Evolutionary conservation across 805 yeast genomes (phyloP), one percentile per base, ranked within the genome.

Genomic region (Myxozyma neotropica): DNA sequence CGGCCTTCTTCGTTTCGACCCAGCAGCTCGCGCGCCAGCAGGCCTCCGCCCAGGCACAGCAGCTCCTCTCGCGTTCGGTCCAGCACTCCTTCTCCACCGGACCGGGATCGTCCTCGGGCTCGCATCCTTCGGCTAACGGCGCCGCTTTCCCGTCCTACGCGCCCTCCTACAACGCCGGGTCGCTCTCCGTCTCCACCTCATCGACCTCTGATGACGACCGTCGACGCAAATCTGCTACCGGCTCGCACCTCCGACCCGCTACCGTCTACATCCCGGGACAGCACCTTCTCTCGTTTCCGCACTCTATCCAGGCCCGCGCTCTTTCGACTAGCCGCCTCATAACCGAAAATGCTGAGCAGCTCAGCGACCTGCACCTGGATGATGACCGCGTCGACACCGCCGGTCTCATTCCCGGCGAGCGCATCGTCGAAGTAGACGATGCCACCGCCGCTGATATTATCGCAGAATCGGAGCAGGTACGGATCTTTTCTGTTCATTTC

Each of bases 1-100:
- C 78, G 55, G 67, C 74, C 29, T 76, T 76, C 64, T 76, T 77
- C 57, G 72, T 72, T 36, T 70, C 79, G 21, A 75, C 78, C 6
- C 74, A 71, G 29, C 77, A 75, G 56, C 71, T 74, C 48, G 68
- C 77, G 29, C 77, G 75, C 59, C 76, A 76, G 67, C 56, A 66
- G 44, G 68, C 60, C 12, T 17, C 61, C 23, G 67, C 71, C 15
- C 77, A 73, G 61, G 64, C 72, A 6, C 72, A 69, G 43, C 65
- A 61, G 64, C 44, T 65, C 33, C 24, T 61, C 40, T 39, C 54
- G 39, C 62, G 64, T 33, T 40, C 55, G 3, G 46, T 48, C 48
- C 54, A 59, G 26, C 53, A 51, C 27, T 55, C 62, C 17, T 60
- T 53, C 46, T 56, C 64, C 23, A 44, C 61, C 24, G 63, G 61